These are phyloP conservation scores for Ceriops decandra DNA, from an alignment of 345 rosid species.

Conservation along the genomic window DNA sequence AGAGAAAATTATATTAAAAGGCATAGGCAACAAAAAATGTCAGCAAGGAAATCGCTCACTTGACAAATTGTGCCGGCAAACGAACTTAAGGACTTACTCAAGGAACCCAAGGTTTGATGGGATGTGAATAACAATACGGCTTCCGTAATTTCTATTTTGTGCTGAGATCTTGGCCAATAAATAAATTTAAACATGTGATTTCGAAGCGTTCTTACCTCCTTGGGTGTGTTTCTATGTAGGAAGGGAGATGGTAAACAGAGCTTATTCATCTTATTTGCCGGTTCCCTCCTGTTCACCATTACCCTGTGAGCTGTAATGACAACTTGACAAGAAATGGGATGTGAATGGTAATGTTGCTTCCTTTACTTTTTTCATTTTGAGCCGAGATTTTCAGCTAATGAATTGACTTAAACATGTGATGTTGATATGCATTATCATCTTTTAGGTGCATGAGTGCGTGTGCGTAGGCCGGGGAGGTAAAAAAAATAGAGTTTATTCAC, in stretches of 20 bases:
- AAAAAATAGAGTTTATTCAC: constrained; percentile 13
- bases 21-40: background rate
- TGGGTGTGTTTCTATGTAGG: background rate
- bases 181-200: too few species aligned
- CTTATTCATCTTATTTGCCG: constrained; percentile 28
- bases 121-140: background rate
- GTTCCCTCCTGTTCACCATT: constrained; percentile 18
- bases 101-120: background rate
- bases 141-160: background rate
- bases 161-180: too few species aligned
- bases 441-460: background rate
- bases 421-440: too few species aligned
- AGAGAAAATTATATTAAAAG: background rate
- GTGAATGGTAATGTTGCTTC: background rate
- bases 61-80: background rate
- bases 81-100: background rate
- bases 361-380: background rate
- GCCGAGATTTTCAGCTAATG: too few species aligned
- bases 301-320: constrained; percentile 22
- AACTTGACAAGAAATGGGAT: background rate
- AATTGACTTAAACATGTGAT: too few species aligned
- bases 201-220: background rate
- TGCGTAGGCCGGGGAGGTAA: background rate
- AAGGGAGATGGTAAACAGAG: background rate
- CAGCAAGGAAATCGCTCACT: background rate